A percentile compares a stretch with the other conserved stretches of the same genome.
Conservation (phyloP, 352 stramenopile genomes). For the Phytophthora megakarya region DNA sequence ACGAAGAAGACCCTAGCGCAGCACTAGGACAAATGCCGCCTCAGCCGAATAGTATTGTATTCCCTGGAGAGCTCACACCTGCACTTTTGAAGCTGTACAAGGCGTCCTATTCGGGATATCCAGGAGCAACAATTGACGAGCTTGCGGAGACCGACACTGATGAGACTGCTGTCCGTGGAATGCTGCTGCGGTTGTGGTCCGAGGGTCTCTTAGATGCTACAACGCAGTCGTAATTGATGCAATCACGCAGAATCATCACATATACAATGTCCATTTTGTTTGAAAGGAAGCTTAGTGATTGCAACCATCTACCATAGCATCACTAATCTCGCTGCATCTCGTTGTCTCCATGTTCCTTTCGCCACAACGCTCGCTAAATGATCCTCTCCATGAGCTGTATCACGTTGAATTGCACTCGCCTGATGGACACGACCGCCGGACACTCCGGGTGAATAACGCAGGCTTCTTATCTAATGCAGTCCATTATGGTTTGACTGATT, state of each 20-base stretch:
- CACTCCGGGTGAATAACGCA: constrained; percentile 13
- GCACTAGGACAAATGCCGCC: constrained; percentile 44
- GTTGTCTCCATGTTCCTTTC: constrained; percentile 8
- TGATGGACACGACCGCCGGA: constrained; percentile 22
- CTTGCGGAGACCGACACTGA: constrained; percentile 47
- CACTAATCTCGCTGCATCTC: constrained; percentile 25
- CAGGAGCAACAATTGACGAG: constrained; percentile 43
- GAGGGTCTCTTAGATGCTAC: constrained; percentile 62
- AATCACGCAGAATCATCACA: constrained; percentile 39
- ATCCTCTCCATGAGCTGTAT: constrained; percentile 34
- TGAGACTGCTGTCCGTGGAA: constrained; percentile 72
- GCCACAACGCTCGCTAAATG: constrained; percentile 29
- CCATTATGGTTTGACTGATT: constrained; percentile 96
- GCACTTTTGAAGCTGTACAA: constrained; percentile 79
- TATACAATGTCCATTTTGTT: constrained; percentile 48
- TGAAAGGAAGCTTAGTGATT: constrained; percentile 25
- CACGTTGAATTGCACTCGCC: constrained; percentile 20
- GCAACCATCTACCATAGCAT: constrained; percentile 28
- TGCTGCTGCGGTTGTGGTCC: constrained; percentile 83
- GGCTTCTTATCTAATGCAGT: constrained; percentile 93
- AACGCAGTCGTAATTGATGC: constrained; percentile 23
- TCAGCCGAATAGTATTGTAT: constrained; percentile 62
- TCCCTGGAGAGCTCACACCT: constrained; percentile 61
- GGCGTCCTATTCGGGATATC: constrained; percentile 26
- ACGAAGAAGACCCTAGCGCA: constrained; percentile 37